phyloP scores from a whole-genome alignment of 2,329 filamentous ascomycete genomes.

The Aspergillus phoenicis region DNA sequence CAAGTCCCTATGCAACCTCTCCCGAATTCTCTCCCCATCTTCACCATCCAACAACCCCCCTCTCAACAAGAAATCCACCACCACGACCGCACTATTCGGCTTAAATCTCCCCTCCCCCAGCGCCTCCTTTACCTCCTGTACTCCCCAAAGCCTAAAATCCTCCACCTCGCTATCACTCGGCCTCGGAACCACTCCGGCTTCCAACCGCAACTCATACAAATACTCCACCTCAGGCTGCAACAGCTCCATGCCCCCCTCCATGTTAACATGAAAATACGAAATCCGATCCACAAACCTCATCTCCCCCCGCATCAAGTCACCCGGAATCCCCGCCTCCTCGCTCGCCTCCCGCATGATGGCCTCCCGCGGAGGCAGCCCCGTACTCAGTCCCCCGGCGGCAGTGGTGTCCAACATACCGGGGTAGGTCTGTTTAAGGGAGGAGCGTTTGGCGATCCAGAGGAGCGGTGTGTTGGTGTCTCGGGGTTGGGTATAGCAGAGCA shows the following conservation, averaged over 20 bases:
- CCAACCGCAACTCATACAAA: constrained; percentile 37
- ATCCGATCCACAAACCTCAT: neutral
- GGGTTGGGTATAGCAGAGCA: constrained; percentile 39
- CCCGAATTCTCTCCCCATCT: neutral
- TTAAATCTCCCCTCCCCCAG: constrained; percentile 33
- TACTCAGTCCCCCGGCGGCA: constrained; percentile 24
- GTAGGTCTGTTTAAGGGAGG: constrained; percentile 31
- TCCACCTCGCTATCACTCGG: constrained; percentile 36
- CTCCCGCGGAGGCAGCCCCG: constrained; percentile 26
- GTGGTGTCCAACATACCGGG: constrained; percentile 34
- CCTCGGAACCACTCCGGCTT: constrained; percentile 21
- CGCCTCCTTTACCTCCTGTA: constrained; percentile 31
- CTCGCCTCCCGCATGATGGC: constrained; percentile 30
- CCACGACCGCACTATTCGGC: constrained; percentile 34
- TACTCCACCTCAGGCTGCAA: constrained; percentile 38
- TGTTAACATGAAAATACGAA: constrained; percentile 16
- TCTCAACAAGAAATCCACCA: constrained; percentile 33
- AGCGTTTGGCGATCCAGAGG: constrained; percentile 33
- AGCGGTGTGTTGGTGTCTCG: constrained; percentile 7
- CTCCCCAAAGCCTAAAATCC: constrained; percentile 29
- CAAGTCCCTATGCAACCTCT: neutral
- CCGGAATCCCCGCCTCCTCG: constrained; percentile 23
- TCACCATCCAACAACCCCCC: neutral
- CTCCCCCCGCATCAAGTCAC: neutral
- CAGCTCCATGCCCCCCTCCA: constrained; percentile 17